These are phyloP conservation scores for Aechmea fasciata DNA, from an alignment of 176 grass and related monocot genomes.

Conservation along the genomic window DNA sequence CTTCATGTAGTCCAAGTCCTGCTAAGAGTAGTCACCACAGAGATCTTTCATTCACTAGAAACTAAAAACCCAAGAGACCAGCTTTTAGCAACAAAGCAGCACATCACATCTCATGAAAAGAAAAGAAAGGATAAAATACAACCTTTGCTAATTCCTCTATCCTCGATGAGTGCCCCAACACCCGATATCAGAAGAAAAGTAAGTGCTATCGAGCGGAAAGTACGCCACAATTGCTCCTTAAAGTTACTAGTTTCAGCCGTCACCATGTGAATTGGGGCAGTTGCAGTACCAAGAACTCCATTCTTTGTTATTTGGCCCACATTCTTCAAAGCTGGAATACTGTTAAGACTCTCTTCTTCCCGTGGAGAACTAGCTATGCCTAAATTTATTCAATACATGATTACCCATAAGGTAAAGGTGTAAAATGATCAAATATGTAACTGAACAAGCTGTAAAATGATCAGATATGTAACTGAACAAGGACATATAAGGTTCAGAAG, in stretches of 20 bases:
- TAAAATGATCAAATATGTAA: background rate
- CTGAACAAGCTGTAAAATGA: background rate
- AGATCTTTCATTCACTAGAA: conserved; percentile 1
- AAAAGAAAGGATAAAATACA: conserved; percentile 2
- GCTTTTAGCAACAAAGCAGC: background rate
- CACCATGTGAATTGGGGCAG: conserved; percentile 87
- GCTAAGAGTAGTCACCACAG: conserved; percentile 19
- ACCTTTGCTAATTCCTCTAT: conserved; percentile 93
- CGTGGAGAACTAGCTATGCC: conserved; percentile 40
- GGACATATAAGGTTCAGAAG: background rate
- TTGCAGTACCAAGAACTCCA: conserved; percentile 70
- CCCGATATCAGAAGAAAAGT: conserved; percentile 87
- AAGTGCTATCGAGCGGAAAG: conserved; percentile 77
- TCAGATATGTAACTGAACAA: background rate
- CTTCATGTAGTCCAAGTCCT: conserved; percentile 84
- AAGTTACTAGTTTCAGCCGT: conserved; percentile 71
- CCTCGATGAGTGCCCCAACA: conserved; percentile 90
- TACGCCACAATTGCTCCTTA: conserved; percentile 92
- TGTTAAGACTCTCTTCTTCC: conserved; percentile 45
- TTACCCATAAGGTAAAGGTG: background rate
- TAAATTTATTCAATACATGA: conserved; percentile 29
- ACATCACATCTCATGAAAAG: background rate
- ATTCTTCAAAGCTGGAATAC: conserved; percentile 42
- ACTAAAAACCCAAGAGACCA: background rate
- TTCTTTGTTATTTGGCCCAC: conserved; percentile 52